phyloP scores from a whole-genome alignment of 1,284 basidiomycete genomes.

The Leccinum huronense region DNA sequence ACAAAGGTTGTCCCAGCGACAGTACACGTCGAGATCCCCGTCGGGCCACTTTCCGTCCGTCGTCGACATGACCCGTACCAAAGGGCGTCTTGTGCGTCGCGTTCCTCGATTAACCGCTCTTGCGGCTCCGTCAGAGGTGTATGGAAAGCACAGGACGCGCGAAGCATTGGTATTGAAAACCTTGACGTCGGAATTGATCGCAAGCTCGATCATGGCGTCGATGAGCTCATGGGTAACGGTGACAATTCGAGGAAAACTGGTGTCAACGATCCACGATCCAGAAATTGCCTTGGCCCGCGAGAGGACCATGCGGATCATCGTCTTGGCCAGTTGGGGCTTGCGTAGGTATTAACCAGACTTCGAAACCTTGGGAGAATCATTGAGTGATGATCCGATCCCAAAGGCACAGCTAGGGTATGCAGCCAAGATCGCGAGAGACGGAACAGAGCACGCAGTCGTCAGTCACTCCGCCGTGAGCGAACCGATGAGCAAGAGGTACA shows the following conservation, averaged over 20 bases:
- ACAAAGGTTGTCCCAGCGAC: slow-evolving; percentile 36
- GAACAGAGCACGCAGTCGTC: slow-evolving; percentile 27
- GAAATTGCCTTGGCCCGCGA: slow-evolving; percentile 26
- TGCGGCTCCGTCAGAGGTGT: slow-evolving; percentile 35
- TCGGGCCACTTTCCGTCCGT: slow-evolving; percentile 35
- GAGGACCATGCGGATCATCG: slow-evolving; percentile 32
- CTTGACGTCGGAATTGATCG: slow-evolving; percentile 30
- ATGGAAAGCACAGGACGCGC: slow-evolving; percentile 33
- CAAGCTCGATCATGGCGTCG: slow-evolving; percentile 30
- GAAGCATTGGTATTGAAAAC: slow-evolving; percentile 32
- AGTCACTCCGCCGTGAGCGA: slow-evolving; percentile 24
- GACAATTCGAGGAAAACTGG: slow-evolving; percentile 36
- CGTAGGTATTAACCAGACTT: slow-evolving; percentile 22
- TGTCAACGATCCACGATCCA: slow-evolving; percentile 34
- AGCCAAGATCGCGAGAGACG: slow-evolving; percentile 26
- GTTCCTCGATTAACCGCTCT: slow-evolving; percentile 29
- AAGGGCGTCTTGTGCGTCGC: slow-evolving; percentile 20
- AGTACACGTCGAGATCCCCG: slow-evolving; percentile 27
- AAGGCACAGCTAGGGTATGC: slow-evolving; percentile 29
- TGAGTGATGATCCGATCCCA: slow-evolving; percentile 23
- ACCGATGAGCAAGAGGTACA: slow-evolving; percentile 28
- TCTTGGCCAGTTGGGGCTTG: slow-evolving; percentile 30
- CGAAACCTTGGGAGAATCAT: slow-evolving; percentile 25
- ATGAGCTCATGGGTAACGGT: slow-evolving; percentile 29
- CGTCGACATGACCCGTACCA: slow-evolving; percentile 32